phyloP scores from a whole-genome alignment of 176 grass and related monocot genomes.

The Hyparrhenia diplandra region DNA sequence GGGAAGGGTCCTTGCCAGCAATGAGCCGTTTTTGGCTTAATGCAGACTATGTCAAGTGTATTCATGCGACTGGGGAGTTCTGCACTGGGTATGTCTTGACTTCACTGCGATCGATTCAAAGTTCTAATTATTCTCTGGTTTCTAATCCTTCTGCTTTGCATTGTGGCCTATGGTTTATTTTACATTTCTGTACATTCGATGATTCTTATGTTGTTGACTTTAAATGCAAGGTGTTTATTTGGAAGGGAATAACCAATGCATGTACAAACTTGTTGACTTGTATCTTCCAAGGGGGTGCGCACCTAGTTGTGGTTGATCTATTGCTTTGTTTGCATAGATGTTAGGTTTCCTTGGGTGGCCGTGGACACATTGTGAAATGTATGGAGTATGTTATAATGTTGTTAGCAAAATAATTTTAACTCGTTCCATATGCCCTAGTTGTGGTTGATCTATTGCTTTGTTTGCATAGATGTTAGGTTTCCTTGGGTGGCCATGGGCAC shows the following conservation, averaged over 20 bases:
- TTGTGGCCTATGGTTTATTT: background rate
- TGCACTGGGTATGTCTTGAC: conserved; percentile 66
- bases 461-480: background rate
- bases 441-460: background rate
- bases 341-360: background rate
- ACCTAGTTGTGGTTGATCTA: background rate
- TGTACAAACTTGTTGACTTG: background rate
- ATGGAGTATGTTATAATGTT: too few relatives aligned
- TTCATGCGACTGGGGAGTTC: conserved; percentile 70
- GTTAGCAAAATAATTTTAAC: too few relatives aligned
- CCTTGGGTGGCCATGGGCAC: background rate
- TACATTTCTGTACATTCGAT: background rate
- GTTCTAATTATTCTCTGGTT: background rate
- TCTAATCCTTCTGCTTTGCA: background rate
- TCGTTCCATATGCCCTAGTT: too few relatives aligned
- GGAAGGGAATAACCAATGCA: background rate
- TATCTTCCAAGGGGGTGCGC: background rate
- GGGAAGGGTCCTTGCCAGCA: conserved; percentile 69
- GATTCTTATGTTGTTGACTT: background rate
- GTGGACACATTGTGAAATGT: background rate
- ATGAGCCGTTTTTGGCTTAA: conserved; percentile 96
- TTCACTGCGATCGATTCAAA: background rate
- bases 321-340: background rate
- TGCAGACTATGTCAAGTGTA: conserved; percentile 80
- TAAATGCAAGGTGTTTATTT: background rate